Percentiles rank a stretch among this genome's conserved stretches.
These are phyloP conservation scores for Mrakia frigida DNA, from an alignment of 768 basidiomycete species.

Conservation along the genomic window DNA sequence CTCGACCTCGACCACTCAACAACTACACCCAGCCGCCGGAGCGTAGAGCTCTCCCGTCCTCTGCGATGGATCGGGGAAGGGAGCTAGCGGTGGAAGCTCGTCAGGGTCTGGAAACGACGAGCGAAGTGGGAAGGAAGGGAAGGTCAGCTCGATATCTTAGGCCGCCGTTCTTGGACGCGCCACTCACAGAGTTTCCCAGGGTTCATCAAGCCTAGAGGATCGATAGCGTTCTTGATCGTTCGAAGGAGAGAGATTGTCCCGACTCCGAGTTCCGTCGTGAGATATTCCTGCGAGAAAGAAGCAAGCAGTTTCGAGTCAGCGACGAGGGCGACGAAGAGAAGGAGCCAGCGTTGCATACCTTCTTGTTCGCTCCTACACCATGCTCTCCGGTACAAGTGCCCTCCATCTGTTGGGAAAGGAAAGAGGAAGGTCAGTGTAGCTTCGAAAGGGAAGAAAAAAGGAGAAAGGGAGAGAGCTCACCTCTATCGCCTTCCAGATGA, in stretches of 20 bases:
- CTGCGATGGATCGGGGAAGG: background rate
- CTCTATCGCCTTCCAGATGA: slow-evolving; percentile 46
- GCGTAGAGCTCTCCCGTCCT: too few species aligned
- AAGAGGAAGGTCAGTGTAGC: background rate
- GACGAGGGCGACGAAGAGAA: too few species aligned
- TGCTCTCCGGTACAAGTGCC: slow-evolving; percentile 12
- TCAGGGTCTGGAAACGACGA: background rate
- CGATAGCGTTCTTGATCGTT: slow-evolving; percentile 60
- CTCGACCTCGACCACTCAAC: too few species aligned
- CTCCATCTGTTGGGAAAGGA: background rate
- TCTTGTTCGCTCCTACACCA: slow-evolving; percentile 81
- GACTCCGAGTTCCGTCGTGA: slow-evolving; percentile 70
- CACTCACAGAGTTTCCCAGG: slow-evolving; percentile 8
- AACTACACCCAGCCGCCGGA: too few species aligned
- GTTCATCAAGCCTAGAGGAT: slow-evolving; percentile 28
- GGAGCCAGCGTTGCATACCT: slow-evolving; percentile 36
- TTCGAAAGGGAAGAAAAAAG: background rate
- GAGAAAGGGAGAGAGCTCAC: slow-evolving; percentile 32
- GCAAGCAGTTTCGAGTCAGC: background rate
- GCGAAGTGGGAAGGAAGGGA: background rate
- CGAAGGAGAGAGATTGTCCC: slow-evolving; percentile 80
- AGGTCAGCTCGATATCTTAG: background rate
- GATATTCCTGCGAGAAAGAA: slow-evolving; percentile 51
- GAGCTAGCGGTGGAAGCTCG: background rate
- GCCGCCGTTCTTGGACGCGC: background rate